Conservation (phyloP, 2,329 filamentous ascomycete species). For the Colletotrichum gigasporum region DNA sequence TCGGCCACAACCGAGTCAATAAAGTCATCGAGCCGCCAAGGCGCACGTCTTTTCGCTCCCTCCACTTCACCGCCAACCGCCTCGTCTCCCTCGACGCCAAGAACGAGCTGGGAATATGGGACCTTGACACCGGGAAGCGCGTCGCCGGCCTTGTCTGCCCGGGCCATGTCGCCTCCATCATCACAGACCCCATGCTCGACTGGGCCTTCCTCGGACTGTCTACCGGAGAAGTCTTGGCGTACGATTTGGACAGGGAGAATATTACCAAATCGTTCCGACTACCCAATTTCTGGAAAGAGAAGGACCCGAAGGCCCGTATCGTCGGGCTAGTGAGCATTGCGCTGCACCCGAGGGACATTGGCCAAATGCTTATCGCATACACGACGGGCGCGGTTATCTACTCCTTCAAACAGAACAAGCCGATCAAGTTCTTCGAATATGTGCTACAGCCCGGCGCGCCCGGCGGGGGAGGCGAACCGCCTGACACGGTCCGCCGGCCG, state of each 20-base stretch:
- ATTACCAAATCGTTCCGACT: slow-evolving; percentile 78
- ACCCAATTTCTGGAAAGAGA: slow-evolving; percentile 85
- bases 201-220: slow-evolving; percentile 89
- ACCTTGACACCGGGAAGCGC: slow-evolving; percentile 75
- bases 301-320: slow-evolving; percentile 71
- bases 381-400: slow-evolving; percentile 87
- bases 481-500: slow-evolving; percentile 73
- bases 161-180: slow-evolving; percentile 76
- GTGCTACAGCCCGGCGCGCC: slow-evolving; percentile 82
- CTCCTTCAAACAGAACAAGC: slow-evolving; percentile 90
- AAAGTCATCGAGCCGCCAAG: slow-evolving; percentile 77
- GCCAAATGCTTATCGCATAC: slow-evolving; percentile 91
- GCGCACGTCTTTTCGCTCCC: slow-evolving; percentile 76
- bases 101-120: slow-evolving; percentile 87
- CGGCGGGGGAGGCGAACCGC: slow-evolving; percentile 76
- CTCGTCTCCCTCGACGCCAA: slow-evolving; percentile 85
- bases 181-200: slow-evolving; percentile 90
- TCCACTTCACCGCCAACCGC: slow-evolving; percentile 89
- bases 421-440: slow-evolving; percentile 85
- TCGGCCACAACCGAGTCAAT: slow-evolving; percentile 83
- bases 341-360: slow-evolving; percentile 91
- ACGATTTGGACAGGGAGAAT: slow-evolving; percentile 85
- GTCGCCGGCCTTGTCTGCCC: slow-evolving; percentile 78
- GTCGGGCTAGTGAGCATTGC: slow-evolving; percentile 79
- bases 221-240: slow-evolving; percentile 88